phyloP scores from a whole-genome alignment of 768 basidiomycete genomes.

The Tephrocybe sp. region DNA sequence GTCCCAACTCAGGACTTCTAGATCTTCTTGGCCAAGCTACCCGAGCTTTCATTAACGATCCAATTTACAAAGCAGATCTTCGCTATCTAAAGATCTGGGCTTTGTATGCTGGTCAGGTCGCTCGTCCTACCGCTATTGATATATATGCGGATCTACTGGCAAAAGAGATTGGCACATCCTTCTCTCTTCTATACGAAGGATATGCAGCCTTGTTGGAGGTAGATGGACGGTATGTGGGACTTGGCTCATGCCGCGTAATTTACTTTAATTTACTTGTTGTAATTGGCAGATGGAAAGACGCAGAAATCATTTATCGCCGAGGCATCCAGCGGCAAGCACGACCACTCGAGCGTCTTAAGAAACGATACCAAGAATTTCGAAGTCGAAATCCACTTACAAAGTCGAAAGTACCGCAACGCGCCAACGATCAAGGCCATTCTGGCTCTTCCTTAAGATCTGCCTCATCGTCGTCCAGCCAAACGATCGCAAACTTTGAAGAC shows the following conservation, averaged over 20 bases:
- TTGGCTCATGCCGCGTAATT: background rate
- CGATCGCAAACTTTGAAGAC: constrained; percentile 21
- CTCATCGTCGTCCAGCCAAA: constrained; percentile 28
- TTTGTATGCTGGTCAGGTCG: constrained; percentile 77
- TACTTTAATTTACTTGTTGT: background rate
- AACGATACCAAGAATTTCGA: constrained; percentile 77
- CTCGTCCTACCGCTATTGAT: constrained; percentile 63
- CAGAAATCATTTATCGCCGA: constrained; percentile 75
- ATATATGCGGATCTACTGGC: constrained; percentile 74
- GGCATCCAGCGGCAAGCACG: constrained; percentile 82
- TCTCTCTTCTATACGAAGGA: constrained; percentile 86
- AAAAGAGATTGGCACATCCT: constrained; percentile 72
- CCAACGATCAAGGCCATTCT: constrained; percentile 17
- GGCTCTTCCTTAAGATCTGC: constrained; percentile 29
- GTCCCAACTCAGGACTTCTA: constrained; percentile 68
- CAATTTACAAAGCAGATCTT: constrained; percentile 82
- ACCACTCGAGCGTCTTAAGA: constrained; percentile 82
- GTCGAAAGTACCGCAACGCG: constrained; percentile 23
- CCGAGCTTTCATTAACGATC: constrained; percentile 75
- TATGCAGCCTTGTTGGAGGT: constrained; percentile 80
- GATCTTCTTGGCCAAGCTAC: constrained; percentile 86
- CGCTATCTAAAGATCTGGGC: constrained; percentile 93
- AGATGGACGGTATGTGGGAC: constrained; percentile 57
- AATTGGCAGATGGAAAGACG: constrained; percentile 60
- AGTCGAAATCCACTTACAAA: constrained; percentile 32